Conservation (phyloP, 2,329 filamentous ascomycete species). For the Dactylellina haptotyla region DNA sequence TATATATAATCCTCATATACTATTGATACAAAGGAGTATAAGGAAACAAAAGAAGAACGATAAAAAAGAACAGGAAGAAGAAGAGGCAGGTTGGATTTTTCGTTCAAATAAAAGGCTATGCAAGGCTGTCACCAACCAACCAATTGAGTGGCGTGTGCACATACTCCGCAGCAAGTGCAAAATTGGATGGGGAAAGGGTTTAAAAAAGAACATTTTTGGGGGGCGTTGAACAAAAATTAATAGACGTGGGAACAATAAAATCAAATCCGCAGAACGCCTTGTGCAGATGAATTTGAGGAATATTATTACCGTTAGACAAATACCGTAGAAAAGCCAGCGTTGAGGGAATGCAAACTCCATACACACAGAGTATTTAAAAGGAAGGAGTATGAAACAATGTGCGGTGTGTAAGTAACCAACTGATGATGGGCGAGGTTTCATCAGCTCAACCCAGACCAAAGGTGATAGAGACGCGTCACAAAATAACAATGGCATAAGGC, state of each 20-base stretch:
- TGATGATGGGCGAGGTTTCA: too few species aligned
- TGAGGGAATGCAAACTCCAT: conserved; percentile 51
- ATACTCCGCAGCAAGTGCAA: not conserved
- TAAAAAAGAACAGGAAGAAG: conserved; percentile 12
- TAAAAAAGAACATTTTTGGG: conserved; percentile 47
- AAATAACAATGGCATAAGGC: not conserved
- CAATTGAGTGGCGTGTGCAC: conserved; percentile 24
- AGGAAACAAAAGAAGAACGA: conserved; percentile 38
- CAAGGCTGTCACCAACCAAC: conserved; percentile 41
- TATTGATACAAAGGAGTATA: conserved; percentile 56
- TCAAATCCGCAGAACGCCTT: conserved; percentile 43
- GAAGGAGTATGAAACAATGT: conserved; percentile 24
- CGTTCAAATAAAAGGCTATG: conserved; percentile 16
- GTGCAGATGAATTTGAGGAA: conserved; percentile 47
- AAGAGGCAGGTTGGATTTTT: conserved; percentile 21
- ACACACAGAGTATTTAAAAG: conserved; percentile 18
- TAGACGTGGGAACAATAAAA: conserved; percentile 4
- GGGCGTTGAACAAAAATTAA: conserved; percentile 25
- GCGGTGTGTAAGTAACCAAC: not conserved
- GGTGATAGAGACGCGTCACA: too few species aligned
- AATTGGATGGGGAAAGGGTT: conserved; percentile 22
- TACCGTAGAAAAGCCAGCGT: conserved; percentile 52
- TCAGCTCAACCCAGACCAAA: too few species aligned
- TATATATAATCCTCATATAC: conserved; percentile 51
- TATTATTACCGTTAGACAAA: conserved; percentile 43